These are phyloP conservation scores for Zostera marina DNA, from an alignment of 116 monocot species.

Conservation along the genomic window DNA sequence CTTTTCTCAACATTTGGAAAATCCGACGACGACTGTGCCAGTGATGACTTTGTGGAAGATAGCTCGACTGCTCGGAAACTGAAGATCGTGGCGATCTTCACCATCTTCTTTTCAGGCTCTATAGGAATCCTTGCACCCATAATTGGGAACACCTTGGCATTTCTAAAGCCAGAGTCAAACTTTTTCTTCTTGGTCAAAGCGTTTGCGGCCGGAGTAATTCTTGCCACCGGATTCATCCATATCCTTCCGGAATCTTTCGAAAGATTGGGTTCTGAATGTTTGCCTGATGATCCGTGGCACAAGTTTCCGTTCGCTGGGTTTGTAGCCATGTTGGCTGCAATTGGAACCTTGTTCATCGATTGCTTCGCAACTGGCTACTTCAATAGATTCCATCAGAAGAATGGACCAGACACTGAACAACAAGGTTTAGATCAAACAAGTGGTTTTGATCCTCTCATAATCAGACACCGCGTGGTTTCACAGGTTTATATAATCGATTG, in stretches of 20 bases:
- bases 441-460: constrained; percentile 9
- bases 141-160: constrained; percentile 23
- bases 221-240: constrained; percentile 60
- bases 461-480: constrained; percentile 27
- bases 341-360: constrained; percentile 52
- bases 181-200: constrained; percentile 53
- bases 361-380: constrained; percentile 38
- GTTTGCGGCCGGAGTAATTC: constrained; percentile 66
- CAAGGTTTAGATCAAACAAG: too few relatives aligned
- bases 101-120: constrained; percentile 38
- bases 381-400: constrained; percentile 11
- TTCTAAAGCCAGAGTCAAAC: constrained; percentile 27
- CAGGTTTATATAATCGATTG: too few relatives aligned
- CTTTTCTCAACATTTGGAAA: neutral
- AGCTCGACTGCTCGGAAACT: constrained; percentile 17
- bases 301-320: constrained; percentile 56
- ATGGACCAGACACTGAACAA: constrained; percentile 8
- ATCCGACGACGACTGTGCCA: neutral
- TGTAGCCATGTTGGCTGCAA: constrained; percentile 49
- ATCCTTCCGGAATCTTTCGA: constrained; percentile 49
- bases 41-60: constrained; percentile 1
- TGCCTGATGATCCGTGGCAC: constrained; percentile 30
- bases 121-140: constrained; percentile 47
- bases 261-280: constrained; percentile 33
- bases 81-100: constrained; percentile 39